Evolutionary conservation across 2,329 filamentous ascomycete species (phyloP).

Genomic region (Cytospora paraplurivora): DNA sequence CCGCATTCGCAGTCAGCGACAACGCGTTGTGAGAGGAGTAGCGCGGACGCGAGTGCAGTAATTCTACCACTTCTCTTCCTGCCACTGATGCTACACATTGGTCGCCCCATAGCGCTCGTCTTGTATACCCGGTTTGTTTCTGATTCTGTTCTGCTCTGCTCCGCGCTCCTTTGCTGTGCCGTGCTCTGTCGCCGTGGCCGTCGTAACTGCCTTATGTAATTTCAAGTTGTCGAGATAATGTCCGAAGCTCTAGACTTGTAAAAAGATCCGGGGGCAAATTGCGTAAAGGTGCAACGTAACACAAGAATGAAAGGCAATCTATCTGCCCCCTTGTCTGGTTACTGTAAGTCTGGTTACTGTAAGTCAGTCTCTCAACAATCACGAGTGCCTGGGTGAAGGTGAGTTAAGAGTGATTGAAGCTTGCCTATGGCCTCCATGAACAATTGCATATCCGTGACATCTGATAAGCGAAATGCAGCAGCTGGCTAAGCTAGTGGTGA

Average conservation of each 20-base stretch:
- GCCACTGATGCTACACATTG: neutral
- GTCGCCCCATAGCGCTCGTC: neutral
- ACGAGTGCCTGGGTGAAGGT: neutral
- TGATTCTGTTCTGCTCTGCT: neutral
- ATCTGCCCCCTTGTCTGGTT: neutral
- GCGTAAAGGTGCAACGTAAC: neutral
- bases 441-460: neutral
- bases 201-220: neutral
- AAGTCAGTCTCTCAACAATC: neutral
- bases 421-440: neutral
- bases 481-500: neutral
- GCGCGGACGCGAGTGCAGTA: conserved; percentile 14
- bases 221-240: neutral
- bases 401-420: neutral
- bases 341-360: neutral
- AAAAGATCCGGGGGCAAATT: neutral
- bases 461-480: neutral
- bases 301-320: neutral
- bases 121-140: neutral
- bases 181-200: neutral
- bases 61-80: neutral
- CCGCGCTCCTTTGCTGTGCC: too few species aligned
- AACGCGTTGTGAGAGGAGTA: conserved; percentile 31
- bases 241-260: neutral
- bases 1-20: conserved; percentile 69